A percentile compares a stretch with the other conserved stretches of the same genome.
Conservation (phyloP, 2,329 filamentous ascomycete species). For the Nothopassalora personata region DNA sequence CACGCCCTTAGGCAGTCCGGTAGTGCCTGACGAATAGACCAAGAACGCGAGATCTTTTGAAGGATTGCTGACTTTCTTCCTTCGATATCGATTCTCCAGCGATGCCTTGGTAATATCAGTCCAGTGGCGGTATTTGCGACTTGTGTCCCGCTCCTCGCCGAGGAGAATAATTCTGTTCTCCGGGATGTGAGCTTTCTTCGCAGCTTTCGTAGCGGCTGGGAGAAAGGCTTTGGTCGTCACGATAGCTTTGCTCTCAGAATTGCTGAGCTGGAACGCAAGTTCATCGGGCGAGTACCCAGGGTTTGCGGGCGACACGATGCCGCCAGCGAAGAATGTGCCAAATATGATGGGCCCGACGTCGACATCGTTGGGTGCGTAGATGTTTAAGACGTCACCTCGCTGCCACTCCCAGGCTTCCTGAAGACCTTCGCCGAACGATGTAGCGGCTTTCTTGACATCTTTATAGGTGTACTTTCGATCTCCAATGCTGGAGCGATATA, state of each 20-base stretch:
- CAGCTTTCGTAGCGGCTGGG: conserved; percentile 60
- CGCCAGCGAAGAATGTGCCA: conserved; percentile 77
- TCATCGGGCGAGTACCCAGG: conserved; percentile 81
- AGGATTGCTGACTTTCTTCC: conserved; percentile 55
- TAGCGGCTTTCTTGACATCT: conserved; percentile 59
- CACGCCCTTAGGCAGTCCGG: conserved; percentile 85
- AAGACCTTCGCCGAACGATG: conserved; percentile 76
- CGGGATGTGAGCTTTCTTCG: conserved; percentile 61
- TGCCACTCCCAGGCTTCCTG: conserved; percentile 70
- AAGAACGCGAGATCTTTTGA: conserved; percentile 72
- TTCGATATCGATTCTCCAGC: conserved; percentile 52
- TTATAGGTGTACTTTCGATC: conserved; percentile 64
- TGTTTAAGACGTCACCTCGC: conserved; percentile 74
- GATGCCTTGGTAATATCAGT: conserved; percentile 60
- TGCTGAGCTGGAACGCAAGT: conserved; percentile 75
- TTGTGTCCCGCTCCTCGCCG: conserved; percentile 60
- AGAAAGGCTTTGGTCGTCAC: conserved; percentile 67
- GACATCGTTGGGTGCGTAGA: conserved; percentile 82
- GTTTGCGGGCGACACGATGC: conserved; percentile 77
- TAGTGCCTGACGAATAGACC: conserved; percentile 86
- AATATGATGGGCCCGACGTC: conserved; percentile 60
- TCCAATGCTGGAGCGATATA: conserved; percentile 68
- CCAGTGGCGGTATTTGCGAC: conserved; percentile 62
- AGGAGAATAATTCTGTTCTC: conserved; percentile 68
- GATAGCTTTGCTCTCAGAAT: conserved; percentile 68